phyloP scores from a whole-genome alignment of 169 alveolate genomes.

The Amoebophrya sp. region DNA sequence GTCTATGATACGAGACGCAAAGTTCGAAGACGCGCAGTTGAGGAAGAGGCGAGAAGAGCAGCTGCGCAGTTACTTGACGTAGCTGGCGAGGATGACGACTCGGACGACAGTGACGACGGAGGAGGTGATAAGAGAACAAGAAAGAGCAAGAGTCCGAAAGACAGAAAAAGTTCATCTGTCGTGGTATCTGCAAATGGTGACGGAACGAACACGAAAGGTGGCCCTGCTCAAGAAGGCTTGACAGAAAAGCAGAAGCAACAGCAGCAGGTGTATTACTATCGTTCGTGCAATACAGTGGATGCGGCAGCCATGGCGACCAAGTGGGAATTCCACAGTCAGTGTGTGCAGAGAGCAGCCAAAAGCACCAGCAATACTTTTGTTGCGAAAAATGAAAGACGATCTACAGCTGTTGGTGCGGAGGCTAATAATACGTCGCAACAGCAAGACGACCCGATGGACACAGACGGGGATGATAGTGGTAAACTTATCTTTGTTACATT shows the following conservation, averaged over 20 bases:
- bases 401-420: not conserved
- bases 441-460: not conserved
- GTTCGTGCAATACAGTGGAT: not conserved
- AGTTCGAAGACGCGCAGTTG: not conserved
- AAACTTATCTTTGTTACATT: not conserved
- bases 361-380: not conserved
- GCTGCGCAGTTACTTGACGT: not conserved
- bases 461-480: not conserved
- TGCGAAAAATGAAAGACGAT: not conserved
- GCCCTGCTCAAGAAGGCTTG: not conserved
- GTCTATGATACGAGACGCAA: slow-evolving; percentile 32
- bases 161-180: no score
- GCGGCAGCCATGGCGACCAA: not conserved
- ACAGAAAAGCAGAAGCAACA: not conserved
- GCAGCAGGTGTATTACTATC: not conserved
- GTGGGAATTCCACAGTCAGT: not conserved
- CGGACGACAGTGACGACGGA: not conserved
- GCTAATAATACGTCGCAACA: not conserved
- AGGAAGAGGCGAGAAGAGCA: not conserved
- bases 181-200: no score
- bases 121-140: not conserved
- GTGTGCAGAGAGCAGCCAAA: not conserved
- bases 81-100: not conserved
- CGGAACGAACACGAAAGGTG: no score
- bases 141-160: no score